Evolutionary conservation across 2,329 filamentous ascomycete species (phyloP), one percentile per base, ranked within the genome.

Genomic region (Elsinoe perseae): DNA sequence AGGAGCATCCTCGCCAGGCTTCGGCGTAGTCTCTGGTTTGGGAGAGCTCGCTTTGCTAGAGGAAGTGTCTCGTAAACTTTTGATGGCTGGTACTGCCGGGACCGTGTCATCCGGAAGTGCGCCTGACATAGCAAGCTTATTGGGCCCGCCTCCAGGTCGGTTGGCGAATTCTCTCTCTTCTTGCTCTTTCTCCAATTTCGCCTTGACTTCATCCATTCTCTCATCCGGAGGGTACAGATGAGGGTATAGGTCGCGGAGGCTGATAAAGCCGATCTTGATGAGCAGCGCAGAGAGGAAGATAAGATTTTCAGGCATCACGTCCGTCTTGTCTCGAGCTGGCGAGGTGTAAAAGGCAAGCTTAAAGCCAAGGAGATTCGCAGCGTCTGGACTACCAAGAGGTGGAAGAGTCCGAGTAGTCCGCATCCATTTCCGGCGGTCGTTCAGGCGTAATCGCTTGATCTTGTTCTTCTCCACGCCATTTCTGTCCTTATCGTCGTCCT

Each of bases 201-300:
- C 78, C 61, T 82, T 84, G 53, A 95, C 76, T 5, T 75, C 76
- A 36, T 86, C 80, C 92, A 98, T 97, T 3, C 83, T 78, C 28
- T 89, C 84, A 62, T 97, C 93, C 0, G 80, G 74, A 6, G 93
- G 89, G 75, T 90, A 95, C 0, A 98, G 79, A 68, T 98, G 93
- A 14, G 90, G 85, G 68, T 95, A 97, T 1, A 98, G 76, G 66
- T 98, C 93, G 54, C 83, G 80, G 5, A 98, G 75, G 1, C 93
- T 96, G 58, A 98, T 89, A 69, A 98, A 98, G 1, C 93, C 95
- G 62, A 96, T 88, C 72, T 98, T 98, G 72, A 98, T 91, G 27
- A 98, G 80, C 30, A 97, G 80, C 1, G 93, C 91, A 0, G 91
- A 86, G 16, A 98, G 80, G 63, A 93, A 95, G 27, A 97, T 89